Conservation (phyloP, 495 filamentous ascomycete genomes). For the Aspergillus asperescens region DNA sequence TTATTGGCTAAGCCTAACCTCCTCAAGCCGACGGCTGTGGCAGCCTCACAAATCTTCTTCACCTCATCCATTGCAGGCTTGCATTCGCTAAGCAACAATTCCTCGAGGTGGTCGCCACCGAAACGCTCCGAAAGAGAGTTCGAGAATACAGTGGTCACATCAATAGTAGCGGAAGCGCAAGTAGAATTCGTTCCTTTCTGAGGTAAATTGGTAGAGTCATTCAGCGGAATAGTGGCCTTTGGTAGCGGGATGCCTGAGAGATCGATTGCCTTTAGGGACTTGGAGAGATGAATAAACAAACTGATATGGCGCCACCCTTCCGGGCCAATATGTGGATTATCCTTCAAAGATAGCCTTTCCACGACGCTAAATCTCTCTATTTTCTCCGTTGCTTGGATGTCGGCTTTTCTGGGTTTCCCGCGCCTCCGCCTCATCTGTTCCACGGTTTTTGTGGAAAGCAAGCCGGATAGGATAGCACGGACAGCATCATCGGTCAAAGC, state of each 20-base stretch:
- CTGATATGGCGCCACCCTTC: conserved; percentile 92
- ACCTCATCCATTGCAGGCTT: conserved; percentile 65
- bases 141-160: conserved; percentile 58
- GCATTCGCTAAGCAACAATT: conserved; percentile 79
- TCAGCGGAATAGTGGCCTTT: conserved; percentile 21
- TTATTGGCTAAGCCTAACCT: conserved; percentile 82
- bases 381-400: conserved; percentile 15
- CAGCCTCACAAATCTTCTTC: conserved; percentile 66
- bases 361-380: conserved; percentile 61
- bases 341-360: conserved; percentile 84
- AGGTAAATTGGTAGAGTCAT: conserved; percentile 11
- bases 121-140: conserved; percentile 72
- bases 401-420: conserved; percentile 29
- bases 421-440: conserved; percentile 47
- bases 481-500: conserved; percentile 80
- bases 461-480: conserved; percentile 76
- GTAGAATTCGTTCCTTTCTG: conserved; percentile 1
- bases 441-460: conserved; percentile 72
- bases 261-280: conserved; percentile 79
- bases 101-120: conserved; percentile 68
- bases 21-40: conserved; percentile 64
- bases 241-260: conserved; percentile 84
- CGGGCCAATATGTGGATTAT: conserved; percentile 73
- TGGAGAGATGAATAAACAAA: conserved; percentile 84
- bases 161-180: conserved; percentile 18